A percentile compares a stretch with the other conserved stretches of the same genome.
Conservation (phyloP, 202 grass and related monocot genomes). For the Schoenoplectus tabernaemontani region DNA sequence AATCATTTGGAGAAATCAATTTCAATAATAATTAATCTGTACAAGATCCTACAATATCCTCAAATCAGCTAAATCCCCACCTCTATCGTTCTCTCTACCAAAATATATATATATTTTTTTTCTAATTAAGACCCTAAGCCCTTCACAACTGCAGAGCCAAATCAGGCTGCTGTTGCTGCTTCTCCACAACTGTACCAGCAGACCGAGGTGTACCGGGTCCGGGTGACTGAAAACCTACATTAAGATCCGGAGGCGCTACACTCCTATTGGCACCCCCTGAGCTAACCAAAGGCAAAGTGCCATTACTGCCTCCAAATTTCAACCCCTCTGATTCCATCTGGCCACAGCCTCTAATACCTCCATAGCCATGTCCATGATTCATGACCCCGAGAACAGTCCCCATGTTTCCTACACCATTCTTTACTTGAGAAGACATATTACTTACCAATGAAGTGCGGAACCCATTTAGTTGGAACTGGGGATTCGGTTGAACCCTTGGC, state of each 20-base stretch:
- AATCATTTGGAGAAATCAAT: not conserved
- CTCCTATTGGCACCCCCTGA: conserved; percentile 24
- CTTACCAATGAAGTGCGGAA: not conserved
- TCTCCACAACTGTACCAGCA: conserved; percentile 22
- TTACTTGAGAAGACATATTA: conserved; percentile 8
- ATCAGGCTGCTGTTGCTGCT: conserved; percentile 12
- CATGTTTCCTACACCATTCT: not conserved
- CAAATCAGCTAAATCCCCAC: conserved; percentile 32
- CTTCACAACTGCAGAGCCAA: conserved; percentile 37
- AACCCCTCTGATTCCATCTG: conserved; percentile 35
- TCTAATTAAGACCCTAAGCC: conserved; percentile 25
- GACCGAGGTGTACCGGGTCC: conserved; percentile 15
- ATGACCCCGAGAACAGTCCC: conserved; percentile 17
- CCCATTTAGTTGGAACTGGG: conserved; percentile 4
- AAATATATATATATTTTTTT: conserved; percentile 17
- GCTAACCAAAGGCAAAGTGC: conserved; percentile 11
- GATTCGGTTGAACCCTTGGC: conserved; percentile 1
- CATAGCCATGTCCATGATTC: conserved; percentile 17
- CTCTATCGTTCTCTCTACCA: conserved; percentile 20
- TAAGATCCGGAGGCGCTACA: conserved; percentile 18
- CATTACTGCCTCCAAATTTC: conserved; percentile 28
- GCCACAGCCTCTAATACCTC: not conserved
- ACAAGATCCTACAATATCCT: conserved; percentile 32
- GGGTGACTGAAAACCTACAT: conserved; percentile 24
- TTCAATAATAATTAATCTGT: not conserved